Conservation (phyloP, 768 basidiomycete genomes). For the Serendipita sp. region DNA sequence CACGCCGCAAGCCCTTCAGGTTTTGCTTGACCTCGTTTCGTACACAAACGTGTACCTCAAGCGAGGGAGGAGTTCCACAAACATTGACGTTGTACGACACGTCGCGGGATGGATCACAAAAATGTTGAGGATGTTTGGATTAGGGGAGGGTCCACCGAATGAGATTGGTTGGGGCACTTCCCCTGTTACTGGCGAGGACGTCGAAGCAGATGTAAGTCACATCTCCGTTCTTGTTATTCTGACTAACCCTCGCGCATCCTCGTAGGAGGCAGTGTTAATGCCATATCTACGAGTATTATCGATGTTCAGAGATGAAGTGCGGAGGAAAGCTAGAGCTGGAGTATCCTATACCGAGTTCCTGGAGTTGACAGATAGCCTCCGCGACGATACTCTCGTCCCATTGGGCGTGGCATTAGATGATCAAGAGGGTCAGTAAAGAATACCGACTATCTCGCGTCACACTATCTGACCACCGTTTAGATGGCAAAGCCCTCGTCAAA, state of each 20-base stretch:
- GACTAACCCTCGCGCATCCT: conserved; percentile 1
- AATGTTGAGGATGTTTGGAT: conserved; percentile 54
- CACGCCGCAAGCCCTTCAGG: conserved; percentile 66
- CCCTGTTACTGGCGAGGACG: conserved; percentile 25
- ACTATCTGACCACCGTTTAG: conserved; percentile 25
- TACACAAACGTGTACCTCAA: conserved; percentile 76
- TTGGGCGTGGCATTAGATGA: conserved; percentile 94
- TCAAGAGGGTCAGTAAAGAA: conserved; percentile 55
- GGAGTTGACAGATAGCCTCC: conserved; percentile 71
- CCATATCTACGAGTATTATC: conserved; percentile 78
- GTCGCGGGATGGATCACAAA: conserved; percentile 31
- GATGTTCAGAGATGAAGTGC: conserved; percentile 80
- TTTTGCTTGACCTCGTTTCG: conserved; percentile 68
- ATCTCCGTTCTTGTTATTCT: conserved; percentile 28
- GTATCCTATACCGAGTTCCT: conserved; percentile 40
- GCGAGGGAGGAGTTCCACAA: conserved; percentile 38
- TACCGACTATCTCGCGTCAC: conserved; percentile 5
- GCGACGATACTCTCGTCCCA: conserved; percentile 82
- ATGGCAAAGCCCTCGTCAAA: conserved; percentile 91
- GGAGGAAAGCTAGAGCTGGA: conserved; percentile 56
- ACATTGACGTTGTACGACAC: conserved; percentile 43
- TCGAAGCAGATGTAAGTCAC: conserved; percentile 27
- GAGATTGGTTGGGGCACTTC: conserved; percentile 70
- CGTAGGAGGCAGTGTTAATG: conserved; percentile 57
- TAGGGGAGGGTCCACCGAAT: conserved; percentile 48